These are phyloP conservation scores for Purshia tridentata DNA, from an alignment of 306 rosid genomes.

Conservation along the genomic window DNA sequence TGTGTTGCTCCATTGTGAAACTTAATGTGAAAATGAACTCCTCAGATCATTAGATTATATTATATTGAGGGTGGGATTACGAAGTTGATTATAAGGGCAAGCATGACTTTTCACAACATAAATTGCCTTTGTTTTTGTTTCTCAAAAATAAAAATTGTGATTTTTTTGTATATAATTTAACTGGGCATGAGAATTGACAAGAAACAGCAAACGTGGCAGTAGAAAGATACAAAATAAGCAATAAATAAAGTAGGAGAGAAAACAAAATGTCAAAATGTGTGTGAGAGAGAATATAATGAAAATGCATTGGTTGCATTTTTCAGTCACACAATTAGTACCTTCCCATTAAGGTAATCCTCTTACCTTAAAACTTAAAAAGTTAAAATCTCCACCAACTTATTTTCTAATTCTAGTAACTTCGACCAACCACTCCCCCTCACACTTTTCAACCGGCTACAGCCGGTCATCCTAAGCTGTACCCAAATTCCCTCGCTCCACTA, in stretches of 20 bases:
- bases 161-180: no score
- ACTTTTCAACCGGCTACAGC: conserved; percentile 41
- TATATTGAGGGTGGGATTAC: no score
- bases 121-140: no score
- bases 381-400: conserved; percentile 32
- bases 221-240: not conserved
- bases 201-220: conserved; percentile 39
- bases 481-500: conserved; percentile 10
- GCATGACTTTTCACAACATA: no score
- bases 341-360: conserved; percentile 48
- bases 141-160: no score
- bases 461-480: conserved; percentile 35
- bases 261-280: not conserved
- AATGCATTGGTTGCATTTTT: conserved; percentile 10
- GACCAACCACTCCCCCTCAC: conserved; percentile 12
- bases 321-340: conserved; percentile 39
- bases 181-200: not conserved
- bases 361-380: conserved; percentile 45
- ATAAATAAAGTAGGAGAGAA: not conserved
- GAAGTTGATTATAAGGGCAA: no score
- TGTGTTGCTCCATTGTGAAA: no score
- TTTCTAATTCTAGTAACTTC: conserved; percentile 58
- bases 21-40: no score
- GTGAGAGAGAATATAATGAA: not conserved
- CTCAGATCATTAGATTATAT: no score